Conservation (phyloP, 371 early-diverging fungal genomes). For the Mucor ambiguus region DNA sequence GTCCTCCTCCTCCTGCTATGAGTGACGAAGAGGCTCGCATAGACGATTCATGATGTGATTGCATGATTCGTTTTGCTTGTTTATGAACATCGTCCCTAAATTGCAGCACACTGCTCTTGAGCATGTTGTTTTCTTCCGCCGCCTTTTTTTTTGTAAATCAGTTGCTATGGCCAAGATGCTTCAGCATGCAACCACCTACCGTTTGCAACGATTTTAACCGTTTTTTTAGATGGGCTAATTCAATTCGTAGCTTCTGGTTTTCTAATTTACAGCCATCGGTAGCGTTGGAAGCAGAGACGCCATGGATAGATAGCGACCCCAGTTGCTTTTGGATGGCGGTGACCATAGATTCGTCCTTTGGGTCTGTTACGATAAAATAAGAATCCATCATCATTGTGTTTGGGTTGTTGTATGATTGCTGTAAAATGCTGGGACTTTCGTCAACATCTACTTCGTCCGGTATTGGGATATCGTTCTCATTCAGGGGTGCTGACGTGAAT, state of each 20-base stretch:
- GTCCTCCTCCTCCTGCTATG: neutral
- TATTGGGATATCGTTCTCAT: conserved; percentile 52
- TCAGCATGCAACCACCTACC: conserved; percentile 28
- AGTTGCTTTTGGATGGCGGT: neutral
- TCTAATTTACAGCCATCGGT: conserved; percentile 37
- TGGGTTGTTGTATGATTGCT: neutral
- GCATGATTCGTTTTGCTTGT: conserved; percentile 62
- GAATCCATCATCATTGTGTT: conserved; percentile 57
- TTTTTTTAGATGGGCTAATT: conserved; percentile 64
- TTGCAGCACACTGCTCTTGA: conserved; percentile 78
- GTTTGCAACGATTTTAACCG: conserved; percentile 70
- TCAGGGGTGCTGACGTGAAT: conserved; percentile 72
- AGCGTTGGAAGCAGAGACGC: neutral
- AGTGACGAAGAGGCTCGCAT: conserved; percentile 23
- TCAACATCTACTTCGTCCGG: conserved; percentile 6
- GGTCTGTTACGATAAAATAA: conserved; percentile 50
- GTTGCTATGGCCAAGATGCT: neutral
- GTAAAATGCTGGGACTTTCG: neutral
- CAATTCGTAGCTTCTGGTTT: conserved; percentile 70
- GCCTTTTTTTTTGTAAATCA: conserved; percentile 52
- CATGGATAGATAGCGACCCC: neutral
- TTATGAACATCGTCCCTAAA: conserved; percentile 80
- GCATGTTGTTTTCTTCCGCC: conserved; percentile 75
- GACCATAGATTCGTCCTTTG: conserved; percentile 6
- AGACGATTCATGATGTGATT: conserved; percentile 39